Conservation (phyloP, 208 protist genomes). For the Endotrypanum monterogeii region DNA sequence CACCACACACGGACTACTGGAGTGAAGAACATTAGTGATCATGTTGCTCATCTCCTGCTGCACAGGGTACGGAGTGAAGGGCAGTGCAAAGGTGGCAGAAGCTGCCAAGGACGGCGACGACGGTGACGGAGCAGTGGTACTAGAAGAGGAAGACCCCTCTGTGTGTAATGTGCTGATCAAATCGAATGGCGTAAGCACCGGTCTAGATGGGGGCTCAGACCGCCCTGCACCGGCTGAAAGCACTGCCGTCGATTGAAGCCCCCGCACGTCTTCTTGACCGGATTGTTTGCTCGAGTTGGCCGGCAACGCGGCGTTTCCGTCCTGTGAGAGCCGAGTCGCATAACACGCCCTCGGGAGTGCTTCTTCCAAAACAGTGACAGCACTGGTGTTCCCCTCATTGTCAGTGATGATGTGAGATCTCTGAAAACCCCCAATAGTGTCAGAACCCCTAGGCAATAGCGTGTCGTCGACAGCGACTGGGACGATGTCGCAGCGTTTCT, state of each 20-base stretch:
- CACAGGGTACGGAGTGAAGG: conserved; percentile 78
- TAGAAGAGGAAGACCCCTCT: not conserved
- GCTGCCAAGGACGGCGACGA: not conserved
- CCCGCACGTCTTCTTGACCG: conserved; percentile 3
- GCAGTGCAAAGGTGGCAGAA: conserved; percentile 40
- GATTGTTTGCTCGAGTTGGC: not conserved
- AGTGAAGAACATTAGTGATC: conserved; percentile 45
- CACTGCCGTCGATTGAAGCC: conserved; percentile 2
- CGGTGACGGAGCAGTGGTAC: not conserved
- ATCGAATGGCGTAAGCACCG: not conserved
- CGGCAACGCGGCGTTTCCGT: not conserved
- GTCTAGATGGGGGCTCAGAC: not conserved
- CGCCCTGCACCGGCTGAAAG: not conserved
- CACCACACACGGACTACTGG: conserved; percentile 27
- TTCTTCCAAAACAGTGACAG: not conserved
- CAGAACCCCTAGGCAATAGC: not conserved
- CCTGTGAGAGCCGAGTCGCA: not conserved
- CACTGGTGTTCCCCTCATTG: not conserved
- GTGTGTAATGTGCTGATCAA: not conserved
- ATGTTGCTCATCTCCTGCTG: conserved; percentile 90
- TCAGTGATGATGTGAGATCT: not conserved
- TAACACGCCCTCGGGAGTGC: not conserved
- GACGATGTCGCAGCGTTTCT: not conserved
- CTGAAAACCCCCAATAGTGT: not conserved
- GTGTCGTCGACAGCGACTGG: not conserved